These are phyloP conservation scores for Buddleja alternifolia DNA, from an alignment of 257 asterid genomes.

Conservation along the genomic window DNA sequence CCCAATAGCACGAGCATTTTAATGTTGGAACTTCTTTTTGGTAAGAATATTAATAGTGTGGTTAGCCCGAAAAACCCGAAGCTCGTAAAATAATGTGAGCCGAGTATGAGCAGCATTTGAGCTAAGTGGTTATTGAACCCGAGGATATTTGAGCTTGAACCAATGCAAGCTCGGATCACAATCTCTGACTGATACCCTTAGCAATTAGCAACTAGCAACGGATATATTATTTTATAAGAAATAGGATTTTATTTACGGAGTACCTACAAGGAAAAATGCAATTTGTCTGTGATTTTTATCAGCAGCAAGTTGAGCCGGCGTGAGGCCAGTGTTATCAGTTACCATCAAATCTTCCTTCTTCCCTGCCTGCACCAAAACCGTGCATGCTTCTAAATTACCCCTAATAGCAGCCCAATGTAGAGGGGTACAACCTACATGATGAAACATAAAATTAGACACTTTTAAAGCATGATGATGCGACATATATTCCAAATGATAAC, in stretches of 20 bases:
- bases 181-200: no score
- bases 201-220: neutral
- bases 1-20: no score
- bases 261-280: conserved; percentile 98
- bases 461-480: conserved; percentile 24
- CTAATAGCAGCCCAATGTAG: conserved; percentile 98
- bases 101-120: no score
- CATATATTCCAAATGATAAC: conserved; percentile 11
- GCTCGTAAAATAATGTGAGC: no score
- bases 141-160: no score
- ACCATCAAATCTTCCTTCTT: conserved; percentile 90
- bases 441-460: conserved; percentile 25
- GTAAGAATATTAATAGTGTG: no score
- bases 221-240: conserved; percentile 2
- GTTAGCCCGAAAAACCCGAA: no score
- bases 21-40: no score
- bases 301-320: conserved; percentile 98
- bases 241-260: conserved; percentile 28
- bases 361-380: conserved; percentile 97
- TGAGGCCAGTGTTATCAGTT: conserved; percentile 87
- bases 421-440: conserved; percentile 86
- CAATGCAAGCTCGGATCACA: no score
- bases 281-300: conserved; percentile 96
- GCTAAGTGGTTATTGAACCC: no score
- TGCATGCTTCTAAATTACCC: conserved; percentile 98